phyloP scores from a whole-genome alignment of 2,329 filamentous ascomycete genomes.

The Orbilia oligospora region DNA sequence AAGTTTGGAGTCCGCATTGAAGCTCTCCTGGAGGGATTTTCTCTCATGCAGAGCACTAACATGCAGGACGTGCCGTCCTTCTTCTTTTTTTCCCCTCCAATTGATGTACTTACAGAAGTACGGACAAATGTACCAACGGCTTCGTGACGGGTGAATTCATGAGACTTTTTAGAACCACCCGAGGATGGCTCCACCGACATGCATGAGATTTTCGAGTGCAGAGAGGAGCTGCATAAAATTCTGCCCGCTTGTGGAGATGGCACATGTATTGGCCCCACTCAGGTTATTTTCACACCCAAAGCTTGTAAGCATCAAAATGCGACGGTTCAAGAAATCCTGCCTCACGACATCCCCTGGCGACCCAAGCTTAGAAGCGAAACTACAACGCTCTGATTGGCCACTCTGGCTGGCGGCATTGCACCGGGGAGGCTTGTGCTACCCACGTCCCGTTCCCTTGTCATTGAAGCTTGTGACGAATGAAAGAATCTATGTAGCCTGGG shows the following conservation, averaged over 20 bases:
- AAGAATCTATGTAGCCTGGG: conserved; percentile 17
- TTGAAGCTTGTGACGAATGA: conserved; percentile 19
- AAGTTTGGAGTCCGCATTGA: not conserved
- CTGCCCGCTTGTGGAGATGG: conserved; percentile 3
- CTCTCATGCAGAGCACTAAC: conserved; percentile 3
- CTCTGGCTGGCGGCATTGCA: conserved; percentile 5
- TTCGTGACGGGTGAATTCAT: conserved; percentile 4
- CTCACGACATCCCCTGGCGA: not conserved
- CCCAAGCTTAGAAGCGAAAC: conserved; percentile 26
- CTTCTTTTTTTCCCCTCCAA: not conserved
- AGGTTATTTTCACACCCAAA: conserved; percentile 1
- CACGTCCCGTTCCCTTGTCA: conserved; percentile 13
- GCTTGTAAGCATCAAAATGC: conserved; percentile 2
- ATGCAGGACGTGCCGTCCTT: conserved; percentile 11
- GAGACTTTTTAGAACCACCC: not conserved
- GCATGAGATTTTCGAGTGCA: conserved; percentile 1
- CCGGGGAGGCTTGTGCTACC: conserved; percentile 38
- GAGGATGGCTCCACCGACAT: conserved; percentile 7
- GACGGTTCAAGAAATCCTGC: conserved; percentile 6
- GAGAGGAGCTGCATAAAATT: not conserved
- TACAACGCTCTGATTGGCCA: conserved; percentile 21
- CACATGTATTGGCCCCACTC: conserved; percentile 19
- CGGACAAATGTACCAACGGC: not conserved
- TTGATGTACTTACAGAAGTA: too few relatives aligned
- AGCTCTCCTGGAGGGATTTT: conserved; percentile 21